These are phyloP conservation scores for Vaccinium myrtillus DNA, from an alignment of 148 eudicot species.

Conservation along the genomic window DNA sequence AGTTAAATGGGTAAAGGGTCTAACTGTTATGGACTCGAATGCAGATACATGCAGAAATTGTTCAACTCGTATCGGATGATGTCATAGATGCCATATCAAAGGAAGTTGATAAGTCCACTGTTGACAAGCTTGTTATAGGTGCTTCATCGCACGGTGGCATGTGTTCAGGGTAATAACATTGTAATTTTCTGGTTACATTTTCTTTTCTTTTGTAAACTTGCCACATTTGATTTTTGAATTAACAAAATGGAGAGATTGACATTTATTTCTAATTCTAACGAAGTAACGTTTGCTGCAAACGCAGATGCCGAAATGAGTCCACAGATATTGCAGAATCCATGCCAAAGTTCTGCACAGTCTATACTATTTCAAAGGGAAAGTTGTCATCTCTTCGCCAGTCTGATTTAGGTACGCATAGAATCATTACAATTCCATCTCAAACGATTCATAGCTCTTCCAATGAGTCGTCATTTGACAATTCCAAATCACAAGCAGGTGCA, in stretches of 20 bases:
- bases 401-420: conserved; percentile 22
- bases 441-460: too few relatives aligned
- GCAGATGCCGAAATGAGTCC: conserved; percentile 53
- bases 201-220: background rate
- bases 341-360: conserved; percentile 77
- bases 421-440: too few relatives aligned
- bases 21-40: conserved; percentile 18
- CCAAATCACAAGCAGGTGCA: too few relatives aligned
- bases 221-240: background rate
- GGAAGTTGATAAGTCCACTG: conserved; percentile 14
- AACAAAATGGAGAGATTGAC: background rate
- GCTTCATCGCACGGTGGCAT: conserved; percentile 54
- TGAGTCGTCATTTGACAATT: too few relatives aligned
- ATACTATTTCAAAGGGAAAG: conserved; percentile 76
- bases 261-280: background rate
- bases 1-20: background rate
- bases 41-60: conserved; percentile 46
- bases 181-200: background rate
- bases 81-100: conserved; percentile 20
- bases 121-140: conserved; percentile 74
- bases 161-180: conserved; percentile 59
- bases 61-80: conserved; percentile 74
- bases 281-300: conserved; percentile 8
- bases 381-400: conserved; percentile 70
- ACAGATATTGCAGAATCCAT: conserved; percentile 57